Conservation (phyloP, 352 stramenopile species). For the Aphanomyces cochlioides region DNA sequence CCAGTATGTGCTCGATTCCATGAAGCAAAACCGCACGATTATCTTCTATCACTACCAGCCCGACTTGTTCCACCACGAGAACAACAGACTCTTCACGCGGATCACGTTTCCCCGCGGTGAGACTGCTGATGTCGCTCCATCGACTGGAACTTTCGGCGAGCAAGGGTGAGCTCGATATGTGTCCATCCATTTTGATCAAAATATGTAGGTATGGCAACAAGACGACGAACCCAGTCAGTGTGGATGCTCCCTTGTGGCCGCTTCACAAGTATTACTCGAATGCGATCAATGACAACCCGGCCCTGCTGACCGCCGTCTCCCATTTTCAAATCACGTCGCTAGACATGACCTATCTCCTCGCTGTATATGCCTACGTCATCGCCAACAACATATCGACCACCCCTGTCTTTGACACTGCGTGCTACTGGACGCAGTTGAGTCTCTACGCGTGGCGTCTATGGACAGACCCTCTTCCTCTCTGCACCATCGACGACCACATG, state of each 20-base stretch:
- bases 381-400: constrained; percentile 27
- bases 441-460: constrained; percentile 47
- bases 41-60: constrained; percentile 54
- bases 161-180: constrained; percentile 40
- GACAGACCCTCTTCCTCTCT: constrained; percentile 41
- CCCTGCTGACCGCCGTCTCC: constrained; percentile 29
- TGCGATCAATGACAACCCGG: background rate
- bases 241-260: constrained; percentile 41
- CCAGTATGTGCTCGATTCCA: constrained; percentile 6
- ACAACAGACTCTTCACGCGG: constrained; percentile 42
- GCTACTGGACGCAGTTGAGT: constrained; percentile 42
- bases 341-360: constrained; percentile 43
- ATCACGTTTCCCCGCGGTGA: constrained; percentile 37
- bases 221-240: constrained; percentile 46
- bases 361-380: constrained; percentile 29
- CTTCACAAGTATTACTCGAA: constrained; percentile 39
- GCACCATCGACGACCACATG: constrained; percentile 39
- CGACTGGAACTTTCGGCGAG: constrained; percentile 44
- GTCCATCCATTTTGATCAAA: background rate
- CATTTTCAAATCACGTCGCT: constrained; percentile 39
- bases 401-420: constrained; percentile 43
- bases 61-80: constrained; percentile 42
- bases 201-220: constrained; percentile 30
- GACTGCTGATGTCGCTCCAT: constrained; percentile 37
- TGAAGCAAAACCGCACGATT: background rate